These are phyloP conservation scores for Physcomitrium patens DNA, from an alignment of 225 moss, liverwort and hornwort genomes.

Conservation along the genomic window DNA sequence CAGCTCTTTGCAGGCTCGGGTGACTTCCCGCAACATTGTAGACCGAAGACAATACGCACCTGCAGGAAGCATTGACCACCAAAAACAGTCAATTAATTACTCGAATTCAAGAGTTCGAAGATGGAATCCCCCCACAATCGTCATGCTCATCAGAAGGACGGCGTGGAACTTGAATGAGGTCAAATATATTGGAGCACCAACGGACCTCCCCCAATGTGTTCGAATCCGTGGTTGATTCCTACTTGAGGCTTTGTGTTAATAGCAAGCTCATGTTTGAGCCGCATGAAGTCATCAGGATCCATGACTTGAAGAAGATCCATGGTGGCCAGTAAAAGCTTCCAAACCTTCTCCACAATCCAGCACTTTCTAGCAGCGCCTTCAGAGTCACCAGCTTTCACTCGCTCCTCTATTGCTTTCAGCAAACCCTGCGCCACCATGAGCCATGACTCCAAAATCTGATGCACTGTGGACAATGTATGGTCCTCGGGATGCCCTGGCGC, in stretches of 20 bases:
- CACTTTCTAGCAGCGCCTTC: conserved; percentile 71
- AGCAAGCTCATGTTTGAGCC: conserved; percentile 71
- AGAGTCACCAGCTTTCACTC: conserved; percentile 47
- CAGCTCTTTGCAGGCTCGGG: conserved; percentile 75
- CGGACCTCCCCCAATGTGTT: conserved; percentile 45
- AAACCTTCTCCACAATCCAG: conserved; percentile 73
- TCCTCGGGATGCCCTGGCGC: conserved; percentile 69
- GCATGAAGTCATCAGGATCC: conserved; percentile 88
- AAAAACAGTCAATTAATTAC: neutral
- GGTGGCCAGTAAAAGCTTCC: conserved; percentile 67
- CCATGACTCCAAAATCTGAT: conserved; percentile 87
- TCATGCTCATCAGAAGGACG: neutral
- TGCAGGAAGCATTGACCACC: neutral
- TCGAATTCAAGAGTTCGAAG: neutral
- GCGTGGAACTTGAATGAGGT: neutral
- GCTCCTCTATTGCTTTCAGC: conserved; percentile 57
- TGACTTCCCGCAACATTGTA: conserved; percentile 68
- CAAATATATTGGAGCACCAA: neutral
- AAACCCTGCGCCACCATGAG: conserved; percentile 72
- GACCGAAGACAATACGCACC: conserved; percentile 79
- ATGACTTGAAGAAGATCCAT: conserved; percentile 87
- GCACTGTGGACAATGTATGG: conserved; percentile 70
- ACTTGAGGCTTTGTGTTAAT: conserved; percentile 45
- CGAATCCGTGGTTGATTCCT: conserved; percentile 33
- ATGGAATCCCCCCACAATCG: neutral